Percentiles rank a stretch among this genome's conserved stretches.
These are phyloP conservation scores for Nelumbo lutea DNA, from an alignment of 164 flowering plant species.

Conservation along the genomic window DNA sequence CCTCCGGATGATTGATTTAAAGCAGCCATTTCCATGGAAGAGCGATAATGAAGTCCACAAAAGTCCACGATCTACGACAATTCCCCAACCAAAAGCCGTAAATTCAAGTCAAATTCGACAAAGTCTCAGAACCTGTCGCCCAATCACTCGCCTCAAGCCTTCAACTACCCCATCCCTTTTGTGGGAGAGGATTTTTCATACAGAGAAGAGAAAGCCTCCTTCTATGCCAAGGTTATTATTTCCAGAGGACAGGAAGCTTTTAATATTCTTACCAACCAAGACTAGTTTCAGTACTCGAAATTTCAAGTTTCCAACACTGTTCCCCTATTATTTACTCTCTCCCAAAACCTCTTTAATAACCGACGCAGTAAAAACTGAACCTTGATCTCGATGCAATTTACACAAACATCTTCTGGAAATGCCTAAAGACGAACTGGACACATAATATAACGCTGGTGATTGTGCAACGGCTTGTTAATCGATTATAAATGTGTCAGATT, in stretches of 20 bases:
- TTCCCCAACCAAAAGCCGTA: background rate
- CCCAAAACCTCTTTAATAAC: background rate
- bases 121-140: background rate
- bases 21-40: conserved; percentile 31
- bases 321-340: background rate
- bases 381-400: background rate
- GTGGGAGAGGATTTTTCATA: background rate
- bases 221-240: background rate
- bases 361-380: background rate
- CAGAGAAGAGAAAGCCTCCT: background rate
- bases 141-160: background rate
- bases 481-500: background rate
- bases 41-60: conserved; percentile 2
- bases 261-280: conserved; percentile 17
- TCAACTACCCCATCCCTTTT: conserved; percentile 9
- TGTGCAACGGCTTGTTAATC: conserved; percentile 4
- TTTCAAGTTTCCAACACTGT: background rate
- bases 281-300: conserved; percentile 5
- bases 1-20: conserved; percentile 30
- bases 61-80: background rate
- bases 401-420: background rate
- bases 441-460: background rate
- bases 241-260: conserved; percentile 2
- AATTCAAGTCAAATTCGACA: background rate
- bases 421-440: background rate